Conservation (phyloP, 2,329 filamentous ascomycete genomes). For the Fusarium duplospermum region DNA sequence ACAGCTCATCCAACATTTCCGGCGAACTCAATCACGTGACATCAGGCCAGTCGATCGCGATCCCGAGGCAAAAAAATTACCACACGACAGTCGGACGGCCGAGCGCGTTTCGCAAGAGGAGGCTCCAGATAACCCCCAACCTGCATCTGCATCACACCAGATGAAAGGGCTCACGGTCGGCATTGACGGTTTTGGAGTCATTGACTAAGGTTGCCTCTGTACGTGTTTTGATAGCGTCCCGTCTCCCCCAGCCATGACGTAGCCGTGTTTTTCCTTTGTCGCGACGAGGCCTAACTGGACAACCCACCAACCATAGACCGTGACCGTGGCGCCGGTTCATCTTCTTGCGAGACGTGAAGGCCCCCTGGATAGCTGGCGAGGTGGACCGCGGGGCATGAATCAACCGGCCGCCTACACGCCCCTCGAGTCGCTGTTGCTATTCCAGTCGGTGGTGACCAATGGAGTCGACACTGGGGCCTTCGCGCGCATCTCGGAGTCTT, state of each 20-base stretch:
- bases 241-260: slow-evolving; percentile 44
- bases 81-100: slow-evolving; percentile 35
- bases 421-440: slow-evolving; percentile 87
- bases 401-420: slow-evolving; percentile 76
- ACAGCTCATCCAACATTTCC: slow-evolving; percentile 32
- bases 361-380: slow-evolving; percentile 68
- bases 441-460: slow-evolving; percentile 79
- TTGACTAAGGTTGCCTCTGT: slow-evolving; percentile 46
- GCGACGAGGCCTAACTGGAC: slow-evolving; percentile 40
- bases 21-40: slow-evolving; percentile 47
- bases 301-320: slow-evolving; percentile 50
- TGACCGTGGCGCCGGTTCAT: slow-evolving; percentile 69
- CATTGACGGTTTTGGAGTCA: slow-evolving; percentile 43
- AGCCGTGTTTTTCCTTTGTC: slow-evolving; percentile 26
- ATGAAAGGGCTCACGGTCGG: slow-evolving; percentile 46
- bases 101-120: slow-evolving; percentile 39
- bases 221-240: slow-evolving; percentile 44
- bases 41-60: slow-evolving; percentile 43
- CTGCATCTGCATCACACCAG: slow-evolving; percentile 21
- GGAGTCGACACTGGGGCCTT: slow-evolving; percentile 76
- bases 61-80: slow-evolving; percentile 39
- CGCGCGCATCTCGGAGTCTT: slow-evolving; percentile 76
- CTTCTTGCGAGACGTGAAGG: slow-evolving; percentile 63
- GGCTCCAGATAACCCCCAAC: slow-evolving; percentile 34
- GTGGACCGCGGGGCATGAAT: slow-evolving; percentile 67